Percentiles rank a stretch among this genome's conserved stretches.
Conservation (phyloP, 371 early-diverging fungal genomes). For the Mortierella sp. region DNA sequence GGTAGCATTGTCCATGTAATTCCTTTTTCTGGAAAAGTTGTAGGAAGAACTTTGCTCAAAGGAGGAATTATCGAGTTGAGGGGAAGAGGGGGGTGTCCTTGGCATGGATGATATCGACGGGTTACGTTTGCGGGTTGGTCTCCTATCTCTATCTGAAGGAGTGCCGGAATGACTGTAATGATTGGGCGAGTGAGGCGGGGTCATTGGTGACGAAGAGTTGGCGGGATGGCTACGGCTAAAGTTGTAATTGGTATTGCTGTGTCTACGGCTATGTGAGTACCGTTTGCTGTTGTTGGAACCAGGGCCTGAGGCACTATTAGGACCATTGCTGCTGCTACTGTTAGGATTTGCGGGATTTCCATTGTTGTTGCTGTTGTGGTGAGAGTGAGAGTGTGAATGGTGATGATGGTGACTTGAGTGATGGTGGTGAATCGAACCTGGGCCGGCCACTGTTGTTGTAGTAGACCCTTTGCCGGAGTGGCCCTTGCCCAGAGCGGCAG, state of each 20-base stretch:
- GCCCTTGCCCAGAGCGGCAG: conserved; percentile 48
- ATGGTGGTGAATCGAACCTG: conserved; percentile 25
- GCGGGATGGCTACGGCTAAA: conserved; percentile 49
- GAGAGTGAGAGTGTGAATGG: conserved; percentile 17
- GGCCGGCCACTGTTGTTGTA: conserved; percentile 36
- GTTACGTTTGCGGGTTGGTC: conserved; percentile 29
- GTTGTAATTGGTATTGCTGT: conserved; percentile 41
- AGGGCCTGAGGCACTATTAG: background rate
- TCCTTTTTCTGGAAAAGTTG: conserved; percentile 39
- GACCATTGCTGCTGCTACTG: too few relatives aligned
- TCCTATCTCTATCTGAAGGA: conserved; percentile 18
- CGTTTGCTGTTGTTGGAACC: conserved; percentile 16
- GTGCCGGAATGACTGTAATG: conserved; percentile 32
- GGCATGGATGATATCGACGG: conserved; percentile 50
- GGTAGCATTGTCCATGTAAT: conserved; percentile 4
- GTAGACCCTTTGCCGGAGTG: conserved; percentile 20
- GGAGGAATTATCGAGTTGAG: conserved; percentile 24
- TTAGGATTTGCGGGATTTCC: background rate
- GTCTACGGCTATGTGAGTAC: conserved; percentile 39
- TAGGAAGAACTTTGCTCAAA: conserved; percentile 22
- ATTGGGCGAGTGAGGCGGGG: conserved; percentile 51
- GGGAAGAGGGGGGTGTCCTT: conserved; percentile 50
- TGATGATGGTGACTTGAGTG: conserved; percentile 19
- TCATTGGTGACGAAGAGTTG: conserved; percentile 25
- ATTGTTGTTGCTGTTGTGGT: background rate